Percentiles rank a stretch among this genome's conserved stretches.
These are phyloP conservation scores for Neckera pumila DNA, from an alignment of 225 moss, liverwort and hornwort genomes.

Conservation along the genomic window DNA sequence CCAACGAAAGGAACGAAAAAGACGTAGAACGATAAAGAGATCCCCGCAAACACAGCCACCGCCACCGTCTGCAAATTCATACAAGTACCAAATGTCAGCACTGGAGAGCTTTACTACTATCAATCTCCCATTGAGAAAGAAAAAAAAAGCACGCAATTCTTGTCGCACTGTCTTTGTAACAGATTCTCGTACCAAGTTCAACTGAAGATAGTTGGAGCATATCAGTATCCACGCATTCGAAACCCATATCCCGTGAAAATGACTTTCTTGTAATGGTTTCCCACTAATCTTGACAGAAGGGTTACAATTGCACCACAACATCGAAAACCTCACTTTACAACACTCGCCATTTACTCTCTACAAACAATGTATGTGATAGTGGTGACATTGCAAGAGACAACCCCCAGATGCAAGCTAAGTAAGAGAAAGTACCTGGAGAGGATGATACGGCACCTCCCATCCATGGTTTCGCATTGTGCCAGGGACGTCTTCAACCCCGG, in stretches of 20 bases:
- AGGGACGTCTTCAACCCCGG: not conserved
- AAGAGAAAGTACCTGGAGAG: constrained; percentile 51
- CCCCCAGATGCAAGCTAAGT: not conserved
- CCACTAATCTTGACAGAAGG: not conserved
- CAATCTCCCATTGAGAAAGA: not conserved
- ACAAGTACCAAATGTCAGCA: not conserved
- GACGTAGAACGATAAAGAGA: constrained; percentile 86
- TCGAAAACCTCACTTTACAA: not conserved
- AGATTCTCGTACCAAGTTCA: not conserved
- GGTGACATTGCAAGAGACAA: not conserved
- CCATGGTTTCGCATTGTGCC: constrained; percentile 97
- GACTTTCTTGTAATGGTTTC: not conserved
- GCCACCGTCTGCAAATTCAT: constrained; percentile 65
- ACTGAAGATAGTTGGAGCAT: not conserved
- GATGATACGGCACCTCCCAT: constrained; percentile 97
- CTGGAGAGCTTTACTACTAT: not conserved
- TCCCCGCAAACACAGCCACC: constrained; percentile 76
- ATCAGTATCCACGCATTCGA: not conserved
- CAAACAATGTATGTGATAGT: not conserved
- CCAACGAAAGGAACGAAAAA: constrained; percentile 93
- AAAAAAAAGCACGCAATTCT: not conserved
- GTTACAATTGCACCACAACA: not conserved
- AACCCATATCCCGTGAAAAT: not conserved
- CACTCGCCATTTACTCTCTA: not conserved
- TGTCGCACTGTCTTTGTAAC: not conserved